A percentile compares a stretch with the other conserved stretches of the same genome.
Conservation (phyloP, 805 yeast genomes). For the Candida maesae region DNA sequence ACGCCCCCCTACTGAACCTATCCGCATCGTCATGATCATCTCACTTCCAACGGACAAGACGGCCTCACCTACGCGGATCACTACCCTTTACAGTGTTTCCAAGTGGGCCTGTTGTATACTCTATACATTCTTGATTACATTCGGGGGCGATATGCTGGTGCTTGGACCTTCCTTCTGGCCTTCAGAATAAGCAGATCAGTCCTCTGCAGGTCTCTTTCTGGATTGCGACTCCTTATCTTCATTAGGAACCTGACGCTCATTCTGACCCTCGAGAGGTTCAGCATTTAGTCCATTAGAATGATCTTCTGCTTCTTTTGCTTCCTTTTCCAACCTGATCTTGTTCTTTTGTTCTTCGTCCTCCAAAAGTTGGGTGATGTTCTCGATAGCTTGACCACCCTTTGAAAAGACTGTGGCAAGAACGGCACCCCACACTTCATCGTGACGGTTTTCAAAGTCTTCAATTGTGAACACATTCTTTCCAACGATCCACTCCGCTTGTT, state of each 20-base stretch:
- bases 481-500: constrained; percentile 84
- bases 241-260: too few species aligned
- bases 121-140: too few species aligned
- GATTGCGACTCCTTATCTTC: neutral
- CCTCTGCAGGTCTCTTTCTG: neutral
- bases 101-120: too few species aligned
- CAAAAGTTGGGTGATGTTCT: constrained; percentile 40
- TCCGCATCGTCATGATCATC: too few species aligned
- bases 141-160: too few species aligned
- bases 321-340: constrained; percentile 2
- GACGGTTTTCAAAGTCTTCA: constrained; percentile 58
- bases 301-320: neutral
- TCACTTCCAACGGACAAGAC: too few species aligned
- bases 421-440: constrained; percentile 66
- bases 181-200: neutral
- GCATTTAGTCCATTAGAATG: too few species aligned
- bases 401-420: constrained; percentile 55
- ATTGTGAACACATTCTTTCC: constrained; percentile 64
- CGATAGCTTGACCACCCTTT: constrained; percentile 33
- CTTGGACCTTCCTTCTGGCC: too few species aligned
- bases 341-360: constrained; percentile 27
- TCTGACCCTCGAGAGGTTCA: too few species aligned
- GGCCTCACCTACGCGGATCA: too few species aligned
- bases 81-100: too few species aligned
- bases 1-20: too few species aligned